Evolutionary conservation across 202 grass and related monocot genomes (phyloP).

Genomic region (Panicum virgatum): DNA sequence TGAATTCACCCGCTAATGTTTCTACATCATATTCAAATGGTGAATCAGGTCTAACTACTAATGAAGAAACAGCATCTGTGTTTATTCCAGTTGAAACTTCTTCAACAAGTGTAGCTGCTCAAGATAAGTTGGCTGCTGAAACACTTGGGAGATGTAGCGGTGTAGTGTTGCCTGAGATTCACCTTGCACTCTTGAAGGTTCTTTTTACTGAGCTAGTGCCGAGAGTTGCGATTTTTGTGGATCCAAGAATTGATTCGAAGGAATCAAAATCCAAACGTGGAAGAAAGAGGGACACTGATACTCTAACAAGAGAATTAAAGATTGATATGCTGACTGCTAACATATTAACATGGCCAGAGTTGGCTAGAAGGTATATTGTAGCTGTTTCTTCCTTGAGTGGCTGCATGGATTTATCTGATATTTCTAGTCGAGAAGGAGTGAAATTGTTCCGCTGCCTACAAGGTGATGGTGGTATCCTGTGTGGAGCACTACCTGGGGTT

Average conservation of each 20-base stretch:
- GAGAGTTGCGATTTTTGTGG: conserved; percentile 78
- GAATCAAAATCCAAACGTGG: conserved; percentile 93
- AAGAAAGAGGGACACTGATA: conserved; percentile 88
- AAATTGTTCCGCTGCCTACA: conserved; percentile 91
- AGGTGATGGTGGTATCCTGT: conserved; percentile 90
- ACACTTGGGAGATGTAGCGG: conserved; percentile 82
- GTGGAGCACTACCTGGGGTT: conserved; percentile 87
- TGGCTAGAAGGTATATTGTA: conserved; percentile 93
- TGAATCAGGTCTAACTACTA: conserved; percentile 52
- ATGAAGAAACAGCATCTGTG: conserved; percentile 49
- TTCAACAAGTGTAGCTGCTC: conserved; percentile 58
- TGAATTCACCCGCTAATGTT: conserved; percentile 54
- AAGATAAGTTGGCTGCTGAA: conserved; percentile 65
- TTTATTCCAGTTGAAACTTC: conserved; percentile 82
- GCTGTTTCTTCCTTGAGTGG: conserved; percentile 70
- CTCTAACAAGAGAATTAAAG: conserved; percentile 71
- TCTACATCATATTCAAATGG: conserved; percentile 52
- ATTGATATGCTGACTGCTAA: conserved; percentile 85
- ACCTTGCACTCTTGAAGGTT: conserved; percentile 79
- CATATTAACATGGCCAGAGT: conserved; percentile 90
- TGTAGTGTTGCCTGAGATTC: conserved; percentile 65
- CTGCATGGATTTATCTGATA: conserved; percentile 84
- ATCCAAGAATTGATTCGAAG: conserved; percentile 79
- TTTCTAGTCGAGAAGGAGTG: conserved; percentile 82
- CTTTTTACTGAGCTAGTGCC: conserved; percentile 79